Conservation (phyloP, 2,329 filamentous ascomycete species). For the Aspergillus pseudoglaucus region DNA sequence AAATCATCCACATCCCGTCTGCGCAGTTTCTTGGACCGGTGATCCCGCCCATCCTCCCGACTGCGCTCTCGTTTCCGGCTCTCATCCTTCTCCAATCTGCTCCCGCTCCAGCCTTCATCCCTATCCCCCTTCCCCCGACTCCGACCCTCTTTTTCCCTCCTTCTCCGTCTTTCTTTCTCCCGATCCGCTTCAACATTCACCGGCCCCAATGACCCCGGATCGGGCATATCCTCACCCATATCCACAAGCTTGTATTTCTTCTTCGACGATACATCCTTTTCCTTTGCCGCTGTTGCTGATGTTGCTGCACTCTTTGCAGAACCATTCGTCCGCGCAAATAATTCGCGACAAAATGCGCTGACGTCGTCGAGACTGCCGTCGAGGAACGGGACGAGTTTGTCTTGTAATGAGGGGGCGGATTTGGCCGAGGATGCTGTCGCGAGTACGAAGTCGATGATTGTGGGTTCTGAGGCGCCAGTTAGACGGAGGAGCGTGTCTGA, state of each 20-base stretch:
- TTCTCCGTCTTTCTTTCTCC: slow-evolving; percentile 20
- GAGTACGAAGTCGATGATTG: slow-evolving; percentile 52
- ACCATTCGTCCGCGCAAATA: slow-evolving; percentile 30
- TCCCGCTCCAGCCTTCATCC: slow-evolving; percentile 12
- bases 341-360: slow-evolving; percentile 41
- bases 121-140: slow-evolving; percentile 16
- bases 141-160: slow-evolving; percentile 17
- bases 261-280: slow-evolving; percentile 28
- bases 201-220: slow-evolving; percentile 24
- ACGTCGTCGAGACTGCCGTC: slow-evolving; percentile 45
- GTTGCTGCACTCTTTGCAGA: neutral
- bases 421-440: slow-evolving; percentile 48
- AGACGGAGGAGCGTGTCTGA: slow-evolving; percentile 49
- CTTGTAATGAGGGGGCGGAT: slow-evolving; percentile 41
- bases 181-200: slow-evolving; percentile 32
- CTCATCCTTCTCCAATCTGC: slow-evolving; percentile 29
- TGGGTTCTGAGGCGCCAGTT: slow-evolving; percentile 50
- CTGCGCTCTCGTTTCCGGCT: slow-evolving; percentile 35
- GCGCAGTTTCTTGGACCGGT: slow-evolving; percentile 47
- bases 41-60: slow-evolving; percentile 32
- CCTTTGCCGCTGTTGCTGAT: slow-evolving; percentile 4
- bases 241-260: slow-evolving; percentile 51
- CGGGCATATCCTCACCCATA: slow-evolving; percentile 44
- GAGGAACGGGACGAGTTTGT: slow-evolving; percentile 48
- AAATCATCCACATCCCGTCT: slow-evolving; percentile 51